phyloP scores from a whole-genome alignment of 768 basidiomycete species.

The Pisolithus albus region DNA sequence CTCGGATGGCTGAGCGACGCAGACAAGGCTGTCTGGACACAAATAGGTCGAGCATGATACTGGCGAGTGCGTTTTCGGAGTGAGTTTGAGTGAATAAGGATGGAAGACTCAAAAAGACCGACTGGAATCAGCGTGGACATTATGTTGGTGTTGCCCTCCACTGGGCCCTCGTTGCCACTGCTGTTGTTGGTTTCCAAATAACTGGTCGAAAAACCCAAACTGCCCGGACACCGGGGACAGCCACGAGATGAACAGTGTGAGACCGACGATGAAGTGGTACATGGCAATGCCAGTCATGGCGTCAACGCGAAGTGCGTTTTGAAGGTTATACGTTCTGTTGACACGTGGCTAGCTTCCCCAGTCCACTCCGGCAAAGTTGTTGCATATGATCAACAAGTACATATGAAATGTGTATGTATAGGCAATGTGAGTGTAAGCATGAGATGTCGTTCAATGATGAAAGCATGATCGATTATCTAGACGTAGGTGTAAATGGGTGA shows the following conservation, averaged over 20 bases:
- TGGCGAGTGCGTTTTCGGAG: slow-evolving; percentile 19
- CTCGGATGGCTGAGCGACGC: slow-evolving; percentile 44
- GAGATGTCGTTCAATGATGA: neutral
- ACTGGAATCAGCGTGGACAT: slow-evolving; percentile 61
- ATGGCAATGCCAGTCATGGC: slow-evolving; percentile 1
- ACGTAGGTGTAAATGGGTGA: neutral
- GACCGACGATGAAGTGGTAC: slow-evolving; percentile 7
- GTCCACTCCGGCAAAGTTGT: neutral
- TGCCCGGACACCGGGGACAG: slow-evolving; percentile 47
- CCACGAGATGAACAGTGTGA: slow-evolving; percentile 14
- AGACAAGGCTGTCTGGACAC: slow-evolving; percentile 69
- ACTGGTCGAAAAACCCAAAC: slow-evolving; percentile 73
- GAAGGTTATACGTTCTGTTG: neutral
- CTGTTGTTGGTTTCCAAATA: slow-evolving; percentile 56
- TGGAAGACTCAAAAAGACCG: slow-evolving; percentile 13
- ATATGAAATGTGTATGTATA: neutral
- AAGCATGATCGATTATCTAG: neutral
- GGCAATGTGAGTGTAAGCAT: neutral
- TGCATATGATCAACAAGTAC: neutral
- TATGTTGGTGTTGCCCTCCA: slow-evolving; percentile 55
- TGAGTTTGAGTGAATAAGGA: neutral
- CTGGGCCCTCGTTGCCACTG: slow-evolving; percentile 41
- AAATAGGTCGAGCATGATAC: slow-evolving; percentile 70
- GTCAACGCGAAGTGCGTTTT: neutral
- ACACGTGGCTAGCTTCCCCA: neutral